Evolutionary conservation across 441 rosid genomes (phyloP).

Genomic region (Mallotus repandus): DNA sequence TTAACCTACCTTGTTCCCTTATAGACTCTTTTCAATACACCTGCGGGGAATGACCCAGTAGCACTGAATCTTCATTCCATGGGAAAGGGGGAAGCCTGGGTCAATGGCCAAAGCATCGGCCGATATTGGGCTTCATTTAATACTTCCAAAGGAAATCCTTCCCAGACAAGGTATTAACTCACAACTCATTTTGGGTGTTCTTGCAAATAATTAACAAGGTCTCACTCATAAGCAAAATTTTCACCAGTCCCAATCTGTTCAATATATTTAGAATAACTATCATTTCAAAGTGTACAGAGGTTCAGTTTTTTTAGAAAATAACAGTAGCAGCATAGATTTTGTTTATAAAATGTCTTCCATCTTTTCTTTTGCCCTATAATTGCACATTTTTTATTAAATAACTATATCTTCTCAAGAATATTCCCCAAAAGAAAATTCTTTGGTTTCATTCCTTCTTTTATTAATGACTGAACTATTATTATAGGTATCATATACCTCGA

Average conservation of each 20-base stretch:
- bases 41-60: constrained; percentile 55
- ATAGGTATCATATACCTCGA: constrained; percentile 71
- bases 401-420: neutral
- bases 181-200: neutral
- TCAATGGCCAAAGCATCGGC: constrained; percentile 74
- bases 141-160: constrained; percentile 50
- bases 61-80: constrained; percentile 61
- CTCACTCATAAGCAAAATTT: neutral
- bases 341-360: neutral
- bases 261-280: neutral
- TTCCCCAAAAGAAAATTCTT: neutral
- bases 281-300: neutral
- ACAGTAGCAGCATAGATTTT: neutral
- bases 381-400: neutral
- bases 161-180: constrained; percentile 53
- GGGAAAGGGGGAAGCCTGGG: constrained; percentile 86
- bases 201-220: neutral
- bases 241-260: neutral
- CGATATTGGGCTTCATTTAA: constrained; percentile 70
- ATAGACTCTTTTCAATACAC: constrained; percentile 57
- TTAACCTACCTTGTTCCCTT: constrained; percentile 5
- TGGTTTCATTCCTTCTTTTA: neutral
- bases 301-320: neutral
- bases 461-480: neutral
- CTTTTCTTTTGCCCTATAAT: neutral